Base-by-base conservation (phyloP, 2,329 filamentous ascomycete genomes). In the Microdochium trichocladiopsis region DNA sequence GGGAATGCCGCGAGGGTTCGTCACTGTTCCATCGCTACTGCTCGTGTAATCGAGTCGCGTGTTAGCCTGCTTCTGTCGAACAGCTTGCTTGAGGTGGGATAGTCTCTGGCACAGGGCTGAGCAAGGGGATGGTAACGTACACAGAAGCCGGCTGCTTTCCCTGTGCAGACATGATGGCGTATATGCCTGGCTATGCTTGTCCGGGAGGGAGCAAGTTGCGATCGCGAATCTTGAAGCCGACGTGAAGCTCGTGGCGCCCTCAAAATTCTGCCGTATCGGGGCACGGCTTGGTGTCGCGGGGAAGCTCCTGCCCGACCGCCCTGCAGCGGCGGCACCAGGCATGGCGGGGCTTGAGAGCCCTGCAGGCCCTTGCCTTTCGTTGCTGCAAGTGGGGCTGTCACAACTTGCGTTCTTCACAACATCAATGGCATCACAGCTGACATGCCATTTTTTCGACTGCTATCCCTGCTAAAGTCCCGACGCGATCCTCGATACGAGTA, bases 1-100 rank as follows among this genome's bases (percentile, higher is more conserved):
- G 23, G 90, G 90, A 55, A 95, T 95, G 55, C 90, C 90, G 62
- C 90, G 80, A 48, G 88, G 87, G 69, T 95, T 95, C 55, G 87
- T 87, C 48, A 80, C 69, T 41, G 80, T 73, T 28, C 69, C 70
- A 67, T 77, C 78, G 62, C 78, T 74, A 57, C 72, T 73, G 52
- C 22, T 49, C 12, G 9, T 23, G 25, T 2, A 9, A 21, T 31
- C 10, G 31, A 53, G 28, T 31, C 16, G 18, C 41, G 41, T 18
- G 18, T 45, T 45, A 45, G 41, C n/a, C n/a, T n/a, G n/a, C n/a
- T n/a, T 41, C 21, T 8, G 6, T 18, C 5, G 3, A 3, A 4
- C 16, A 45, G 8, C 28, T 23, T 45, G n/a, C 11, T 21, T 45
- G 3, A 5, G 41, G 11, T 9, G 6, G 6, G 21, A 21, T 45